Conservation (phyloP, 805 yeast species). For the Wickerhamiella kurtzmanii region DNA sequence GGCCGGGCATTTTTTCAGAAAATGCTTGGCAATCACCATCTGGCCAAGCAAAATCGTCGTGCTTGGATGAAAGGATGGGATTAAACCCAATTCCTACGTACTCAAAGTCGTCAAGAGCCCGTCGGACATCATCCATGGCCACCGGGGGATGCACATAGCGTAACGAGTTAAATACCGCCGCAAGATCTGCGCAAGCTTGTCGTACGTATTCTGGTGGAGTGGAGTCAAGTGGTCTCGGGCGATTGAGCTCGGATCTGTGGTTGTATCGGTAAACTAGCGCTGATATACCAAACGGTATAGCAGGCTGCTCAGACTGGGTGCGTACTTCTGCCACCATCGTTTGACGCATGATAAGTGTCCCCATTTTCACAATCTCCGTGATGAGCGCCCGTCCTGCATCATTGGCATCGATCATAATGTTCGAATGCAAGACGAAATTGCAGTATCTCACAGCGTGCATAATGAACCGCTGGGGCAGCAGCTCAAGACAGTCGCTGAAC, state of each 20-base stretch:
- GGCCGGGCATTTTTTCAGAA: neutral
- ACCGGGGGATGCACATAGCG: neutral
- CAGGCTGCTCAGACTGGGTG: no score
- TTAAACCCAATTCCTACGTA: no score
- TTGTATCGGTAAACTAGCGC: neutral
- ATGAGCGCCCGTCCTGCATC: neutral
- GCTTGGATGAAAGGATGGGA: no score
- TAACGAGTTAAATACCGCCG: neutral
- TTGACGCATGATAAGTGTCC: neutral
- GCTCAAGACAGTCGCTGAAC: neutral
- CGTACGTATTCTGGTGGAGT: no score
- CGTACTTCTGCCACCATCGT: neutral
- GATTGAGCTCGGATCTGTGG: neutral
- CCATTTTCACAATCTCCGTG: neutral
- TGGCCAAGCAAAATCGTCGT: neutral
- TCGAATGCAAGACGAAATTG: neutral
- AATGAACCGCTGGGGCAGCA: neutral
- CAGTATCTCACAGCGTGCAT: neutral
- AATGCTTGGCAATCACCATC: neutral
- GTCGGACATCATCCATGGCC: neutral
- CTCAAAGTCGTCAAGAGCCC: neutral
- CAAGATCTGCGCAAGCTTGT: no score
- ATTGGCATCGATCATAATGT: neutral
- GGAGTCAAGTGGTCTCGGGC: neutral
- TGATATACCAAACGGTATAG: neutral